Base-by-base conservation (phyloP, 306 rosid genomes). In the Acacia confusa region DNA sequence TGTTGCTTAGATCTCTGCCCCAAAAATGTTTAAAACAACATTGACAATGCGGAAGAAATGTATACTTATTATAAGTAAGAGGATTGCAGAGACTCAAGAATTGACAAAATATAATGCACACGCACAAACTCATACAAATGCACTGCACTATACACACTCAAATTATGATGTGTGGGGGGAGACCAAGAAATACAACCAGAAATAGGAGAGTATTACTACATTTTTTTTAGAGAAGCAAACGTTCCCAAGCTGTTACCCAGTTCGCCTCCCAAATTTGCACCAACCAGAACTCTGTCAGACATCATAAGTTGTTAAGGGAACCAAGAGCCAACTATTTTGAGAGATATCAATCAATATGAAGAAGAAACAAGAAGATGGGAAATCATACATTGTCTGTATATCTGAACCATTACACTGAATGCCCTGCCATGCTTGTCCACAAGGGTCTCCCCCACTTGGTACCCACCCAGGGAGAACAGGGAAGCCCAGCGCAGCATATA, bases 361-460 rank as follows among this genome's bases (percentile, higher is more conserved):
- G 76, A 72, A 70, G 78, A 67, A 32, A 22, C 78, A 20, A 78
- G 77, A 72, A 41, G 45, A 44, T 70, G 75, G 41, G 78, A 47
- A 71, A 79, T 40, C 91, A 63, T 89, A 96, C 99, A 96, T 93
- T 84, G 50, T 76, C 85, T 83, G 76, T 83, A 93, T 96, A 61
- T 40, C 64, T 12, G 96, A 78, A 36, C 91, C 90, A 40, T 92
- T 89, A 70, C 99, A 96, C 25, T 70, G 88, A 78, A 96, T 85
- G 47, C 99, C 99, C 85, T 96, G 99, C 99, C 99, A 96, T 27
- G 85, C 91, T 75, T 96, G 88, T 65, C 99, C 99, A 25, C 99
- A 96, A 5, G 99, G 99, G 86, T 96, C 99, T 83, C 97, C 98
- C 7, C 89, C 99, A 85, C 78, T 83, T 17, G 91, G 38, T 79